Conservation (phyloP, 805 yeast species). For the Sugiyamaella floridensis region DNA sequence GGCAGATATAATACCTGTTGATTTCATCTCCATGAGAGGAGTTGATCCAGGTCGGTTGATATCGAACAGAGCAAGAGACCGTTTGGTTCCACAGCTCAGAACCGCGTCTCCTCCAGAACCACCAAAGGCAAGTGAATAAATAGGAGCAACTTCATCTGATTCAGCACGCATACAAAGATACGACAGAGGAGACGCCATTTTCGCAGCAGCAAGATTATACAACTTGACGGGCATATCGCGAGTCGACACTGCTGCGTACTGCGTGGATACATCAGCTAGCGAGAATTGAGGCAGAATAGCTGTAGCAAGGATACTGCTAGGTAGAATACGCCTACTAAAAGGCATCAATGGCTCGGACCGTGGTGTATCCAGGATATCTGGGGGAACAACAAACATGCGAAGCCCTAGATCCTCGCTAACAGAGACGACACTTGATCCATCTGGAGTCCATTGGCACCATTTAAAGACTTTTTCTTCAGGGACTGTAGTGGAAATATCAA, state of each 20-base stretch:
- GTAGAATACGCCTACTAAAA: conserved; percentile 9
- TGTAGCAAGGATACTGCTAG: conserved; percentile 13
- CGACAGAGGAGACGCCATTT: background rate
- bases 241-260: conserved; percentile 14
- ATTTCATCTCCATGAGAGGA: background rate
- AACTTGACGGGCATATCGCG: conserved; percentile 18
- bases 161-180: background rate
- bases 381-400: conserved; percentile 18
- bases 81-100: conserved; percentile 11
- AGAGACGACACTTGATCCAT: conserved; percentile 21
- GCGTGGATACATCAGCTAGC: conserved; percentile 8
- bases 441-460: conserved; percentile 19
- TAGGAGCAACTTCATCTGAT: background rate
- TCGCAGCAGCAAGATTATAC: conserved; percentile 11
- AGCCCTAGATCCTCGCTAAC: conserved; percentile 17
- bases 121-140: background rate
- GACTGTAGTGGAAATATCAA: background rate
- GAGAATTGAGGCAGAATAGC: conserved; percentile 15
- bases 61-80: conserved; percentile 12
- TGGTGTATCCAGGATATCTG: conserved; percentile 11
- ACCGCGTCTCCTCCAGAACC: background rate
- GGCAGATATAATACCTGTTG: conserved; percentile 6
- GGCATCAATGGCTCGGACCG: conserved; percentile 9
- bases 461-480: conserved; percentile 5
- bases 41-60: conserved; percentile 3